Evolutionary conservation across 176 grass and related monocot genomes (phyloP).

Genomic region (Alloteropsis semialata): DNA sequence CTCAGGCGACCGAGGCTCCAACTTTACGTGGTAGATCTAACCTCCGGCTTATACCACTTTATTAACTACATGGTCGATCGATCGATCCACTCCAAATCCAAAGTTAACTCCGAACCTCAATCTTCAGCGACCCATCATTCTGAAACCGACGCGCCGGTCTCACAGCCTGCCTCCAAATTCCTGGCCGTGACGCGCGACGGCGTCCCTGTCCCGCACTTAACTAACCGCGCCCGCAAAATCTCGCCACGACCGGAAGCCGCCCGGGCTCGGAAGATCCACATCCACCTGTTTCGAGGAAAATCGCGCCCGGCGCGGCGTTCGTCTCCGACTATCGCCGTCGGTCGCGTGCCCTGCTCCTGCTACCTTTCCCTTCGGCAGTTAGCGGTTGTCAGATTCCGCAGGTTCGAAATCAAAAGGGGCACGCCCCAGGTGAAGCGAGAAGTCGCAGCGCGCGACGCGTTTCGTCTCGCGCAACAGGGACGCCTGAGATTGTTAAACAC

Average conservation of each 20-base stretch:
- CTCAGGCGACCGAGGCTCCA: background rate
- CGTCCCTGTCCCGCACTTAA: conserved; percentile 22
- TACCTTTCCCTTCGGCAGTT: conserved; percentile 9
- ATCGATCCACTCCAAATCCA: background rate
- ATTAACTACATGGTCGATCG: background rate
- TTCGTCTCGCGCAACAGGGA: background rate
- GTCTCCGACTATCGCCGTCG: background rate
- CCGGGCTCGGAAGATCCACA: background rate
- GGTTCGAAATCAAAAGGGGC: conserved; percentile 5
- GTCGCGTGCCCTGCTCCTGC: background rate
- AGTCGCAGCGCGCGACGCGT: background rate
- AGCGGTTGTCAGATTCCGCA: conserved; percentile 11
- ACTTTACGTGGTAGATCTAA: conserved; percentile 11
- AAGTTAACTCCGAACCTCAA: background rate
- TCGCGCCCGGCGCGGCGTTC: background rate
- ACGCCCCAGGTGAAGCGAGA: background rate
- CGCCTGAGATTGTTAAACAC: conserved; percentile 16
- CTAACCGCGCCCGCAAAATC: background rate
- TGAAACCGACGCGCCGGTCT: background rate
- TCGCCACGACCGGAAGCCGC: background rate
- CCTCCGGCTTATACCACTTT: background rate
- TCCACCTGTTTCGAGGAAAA: conserved; percentile 25
- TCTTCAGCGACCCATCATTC: background rate
- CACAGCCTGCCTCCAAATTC: background rate
- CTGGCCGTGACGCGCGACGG: conserved; percentile 24